These are phyloP conservation scores for Nakaseomyces kungkrabaensis DNA, from an alignment of 1,139 yeast species.

Conservation along the genomic window DNA sequence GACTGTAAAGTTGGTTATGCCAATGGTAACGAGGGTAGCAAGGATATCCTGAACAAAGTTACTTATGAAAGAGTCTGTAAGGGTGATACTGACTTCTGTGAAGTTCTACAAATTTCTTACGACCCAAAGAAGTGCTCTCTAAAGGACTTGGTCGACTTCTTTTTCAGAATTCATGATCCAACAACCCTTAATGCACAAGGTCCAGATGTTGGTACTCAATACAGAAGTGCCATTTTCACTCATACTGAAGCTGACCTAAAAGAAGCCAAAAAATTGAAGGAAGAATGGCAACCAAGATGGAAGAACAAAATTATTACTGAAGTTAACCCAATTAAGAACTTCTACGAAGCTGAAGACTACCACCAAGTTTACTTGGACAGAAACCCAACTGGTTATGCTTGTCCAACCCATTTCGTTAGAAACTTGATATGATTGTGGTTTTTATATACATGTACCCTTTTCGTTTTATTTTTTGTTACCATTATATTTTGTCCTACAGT, in stretches of 20 bases:
- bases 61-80: constrained; percentile 67
- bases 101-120: constrained; percentile 70
- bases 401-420: constrained; percentile 78
- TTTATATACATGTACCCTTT: too few species aligned
- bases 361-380: constrained; percentile 73
- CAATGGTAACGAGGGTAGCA: constrained; percentile 45
- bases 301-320: constrained; percentile 49
- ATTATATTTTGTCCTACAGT: too few species aligned
- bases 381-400: constrained; percentile 79
- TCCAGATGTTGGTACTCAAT: constrained; percentile 75
- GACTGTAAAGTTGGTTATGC: constrained; percentile 86
- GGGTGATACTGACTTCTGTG: constrained; percentile 65
- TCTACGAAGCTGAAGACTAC: constrained; percentile 90
- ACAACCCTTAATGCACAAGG: constrained; percentile 59
- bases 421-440: constrained; percentile 9
- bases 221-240: constrained; percentile 67
- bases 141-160: constrained; percentile 64
- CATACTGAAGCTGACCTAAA: constrained; percentile 42
- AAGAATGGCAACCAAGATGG: constrained; percentile 47
- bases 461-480: too few species aligned
- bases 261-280: constrained; percentile 35
- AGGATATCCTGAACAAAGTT: constrained; percentile 38
- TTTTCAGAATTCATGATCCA: constrained; percentile 87
- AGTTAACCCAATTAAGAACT: constrained; percentile 56
- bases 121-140: constrained; percentile 57